These are phyloP conservation scores for Podospora didyma DNA, from an alignment of 495 filamentous ascomycete genomes.

Conservation along the genomic window DNA sequence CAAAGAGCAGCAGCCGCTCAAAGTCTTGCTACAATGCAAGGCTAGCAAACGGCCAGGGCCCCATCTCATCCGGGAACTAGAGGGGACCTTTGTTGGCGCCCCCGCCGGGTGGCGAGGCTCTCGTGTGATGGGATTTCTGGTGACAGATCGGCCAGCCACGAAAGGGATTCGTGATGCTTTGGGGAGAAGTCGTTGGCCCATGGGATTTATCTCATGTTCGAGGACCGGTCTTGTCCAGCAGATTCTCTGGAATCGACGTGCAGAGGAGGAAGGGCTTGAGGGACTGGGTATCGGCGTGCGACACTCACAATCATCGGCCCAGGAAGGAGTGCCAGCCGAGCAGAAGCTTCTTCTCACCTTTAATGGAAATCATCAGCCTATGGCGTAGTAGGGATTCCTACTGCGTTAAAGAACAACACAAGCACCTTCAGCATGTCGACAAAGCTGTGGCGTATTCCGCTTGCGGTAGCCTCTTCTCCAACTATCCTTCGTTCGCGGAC, in stretches of 20 bases:
- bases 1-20: conserved; percentile 42
- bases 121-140: conserved; percentile 60
- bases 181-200: conserved; percentile 59
- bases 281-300: conserved; percentile 57
- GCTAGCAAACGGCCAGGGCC: conserved; percentile 56
- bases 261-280: conserved; percentile 59
- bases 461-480: no score
- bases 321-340: conserved; percentile 15
- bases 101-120: conserved; percentile 63
- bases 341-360: conserved; percentile 49
- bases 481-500: no score
- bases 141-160: conserved; percentile 44
- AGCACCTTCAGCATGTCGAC: no score
- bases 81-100: conserved; percentile 70
- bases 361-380: conserved; percentile 46
- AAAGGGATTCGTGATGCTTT: conserved; percentile 61
- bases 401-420: background rate
- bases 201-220: conserved; percentile 54
- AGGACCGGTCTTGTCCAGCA: conserved; percentile 51
- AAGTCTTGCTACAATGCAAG: conserved; percentile 82
- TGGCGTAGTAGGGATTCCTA: no score
- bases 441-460: no score
- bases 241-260: conserved; percentile 66
- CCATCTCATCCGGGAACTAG: conserved; percentile 72
- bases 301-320: conserved; percentile 30